These are phyloP conservation scores for Trametes hirsuta DNA, from an alignment of 1,284 basidiomycete species.

Conservation along the genomic window DNA sequence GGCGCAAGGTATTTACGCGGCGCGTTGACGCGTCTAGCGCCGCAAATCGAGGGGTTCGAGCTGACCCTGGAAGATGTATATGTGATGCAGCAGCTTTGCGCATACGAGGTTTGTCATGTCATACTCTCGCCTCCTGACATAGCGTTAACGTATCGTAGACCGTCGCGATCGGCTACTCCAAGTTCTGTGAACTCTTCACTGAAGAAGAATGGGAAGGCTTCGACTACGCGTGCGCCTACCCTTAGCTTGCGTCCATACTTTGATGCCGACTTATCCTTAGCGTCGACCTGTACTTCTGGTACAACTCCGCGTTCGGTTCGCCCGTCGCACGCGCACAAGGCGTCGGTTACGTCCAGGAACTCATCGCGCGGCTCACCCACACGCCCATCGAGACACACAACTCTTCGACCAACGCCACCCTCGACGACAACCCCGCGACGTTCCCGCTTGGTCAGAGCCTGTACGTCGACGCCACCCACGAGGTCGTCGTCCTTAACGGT, in stretches of 20 bases:
- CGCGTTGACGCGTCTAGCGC: constrained; percentile 64
- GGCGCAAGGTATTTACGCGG: constrained; percentile 69
- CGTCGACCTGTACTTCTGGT: constrained; percentile 45
- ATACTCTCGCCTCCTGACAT: not conserved
- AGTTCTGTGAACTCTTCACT: constrained; percentile 90
- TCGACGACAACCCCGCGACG: constrained; percentile 67
- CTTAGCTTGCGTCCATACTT: not conserved
- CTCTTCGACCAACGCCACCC: constrained; percentile 79
- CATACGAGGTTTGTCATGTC: constrained; percentile 69
- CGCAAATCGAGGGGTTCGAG: constrained; percentile 63
- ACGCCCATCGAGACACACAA: constrained; percentile 70
- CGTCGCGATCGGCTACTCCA: constrained; percentile 86
- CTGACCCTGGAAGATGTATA: constrained; percentile 75
- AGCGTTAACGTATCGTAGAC: constrained; percentile 51
- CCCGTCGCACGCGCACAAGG: constrained; percentile 82
- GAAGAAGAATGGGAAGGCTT: constrained; percentile 90
- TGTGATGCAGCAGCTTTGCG: constrained; percentile 77
- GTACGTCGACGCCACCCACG: constrained; percentile 87
- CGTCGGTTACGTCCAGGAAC: constrained; percentile 83
- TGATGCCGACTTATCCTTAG: constrained; percentile 19
- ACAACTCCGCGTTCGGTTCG: constrained; percentile 80
- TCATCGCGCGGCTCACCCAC: constrained; percentile 78
- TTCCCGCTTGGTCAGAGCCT: constrained; percentile 84
- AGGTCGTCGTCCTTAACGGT: constrained; percentile 83
- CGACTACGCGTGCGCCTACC: constrained; percentile 68